These are phyloP conservation scores for Kwoniella shandongensis DNA, from an alignment of 768 basidiomycete species.

Conservation along the genomic window DNA sequence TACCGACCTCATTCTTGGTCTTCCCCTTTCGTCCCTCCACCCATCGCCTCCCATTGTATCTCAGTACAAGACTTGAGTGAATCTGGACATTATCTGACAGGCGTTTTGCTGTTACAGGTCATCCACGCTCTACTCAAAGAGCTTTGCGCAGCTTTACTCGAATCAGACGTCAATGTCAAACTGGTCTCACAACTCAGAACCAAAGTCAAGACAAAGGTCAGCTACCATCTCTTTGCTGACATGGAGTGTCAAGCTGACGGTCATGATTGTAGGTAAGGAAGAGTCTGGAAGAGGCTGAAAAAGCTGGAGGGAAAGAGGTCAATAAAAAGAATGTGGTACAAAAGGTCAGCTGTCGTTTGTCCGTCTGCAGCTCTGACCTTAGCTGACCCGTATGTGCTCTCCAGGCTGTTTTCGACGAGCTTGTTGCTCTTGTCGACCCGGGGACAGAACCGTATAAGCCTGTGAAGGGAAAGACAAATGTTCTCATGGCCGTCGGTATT, in stretches of 20 bases:
- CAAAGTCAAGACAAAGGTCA: constrained; percentile 87
- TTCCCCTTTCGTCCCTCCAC: background rate
- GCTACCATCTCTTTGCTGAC: constrained; percentile 1
- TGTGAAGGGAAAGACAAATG: constrained; percentile 87
- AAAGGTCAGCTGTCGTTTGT: constrained; percentile 62
- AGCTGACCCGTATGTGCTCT: constrained; percentile 2
- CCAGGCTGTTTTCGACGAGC: constrained; percentile 93
- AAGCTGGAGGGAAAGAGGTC: constrained; percentile 69
- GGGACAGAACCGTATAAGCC: constrained; percentile 95
- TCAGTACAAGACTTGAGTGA: background rate
- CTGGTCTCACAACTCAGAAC: constrained; percentile 81
- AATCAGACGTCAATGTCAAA: constrained; percentile 98
- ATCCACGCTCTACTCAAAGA: constrained; percentile 93
- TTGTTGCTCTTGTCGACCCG: constrained; percentile 91
- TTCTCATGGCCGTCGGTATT: constrained; percentile 96
- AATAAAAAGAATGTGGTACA: constrained; percentile 87
- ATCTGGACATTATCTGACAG: background rate
- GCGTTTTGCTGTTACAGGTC: constrained; percentile 60
- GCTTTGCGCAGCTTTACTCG: constrained; percentile 87
- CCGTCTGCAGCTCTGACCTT: background rate
- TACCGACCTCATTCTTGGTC: background rate
- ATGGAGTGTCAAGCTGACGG: background rate
- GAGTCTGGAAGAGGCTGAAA: constrained; percentile 62
- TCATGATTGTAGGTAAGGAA: constrained; percentile 44
- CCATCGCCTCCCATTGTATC: background rate